Base-by-base conservation (phyloP, 2,329 filamentous ascomycete genomes). In the Zelopaecilomyces penicillatus region DNA sequence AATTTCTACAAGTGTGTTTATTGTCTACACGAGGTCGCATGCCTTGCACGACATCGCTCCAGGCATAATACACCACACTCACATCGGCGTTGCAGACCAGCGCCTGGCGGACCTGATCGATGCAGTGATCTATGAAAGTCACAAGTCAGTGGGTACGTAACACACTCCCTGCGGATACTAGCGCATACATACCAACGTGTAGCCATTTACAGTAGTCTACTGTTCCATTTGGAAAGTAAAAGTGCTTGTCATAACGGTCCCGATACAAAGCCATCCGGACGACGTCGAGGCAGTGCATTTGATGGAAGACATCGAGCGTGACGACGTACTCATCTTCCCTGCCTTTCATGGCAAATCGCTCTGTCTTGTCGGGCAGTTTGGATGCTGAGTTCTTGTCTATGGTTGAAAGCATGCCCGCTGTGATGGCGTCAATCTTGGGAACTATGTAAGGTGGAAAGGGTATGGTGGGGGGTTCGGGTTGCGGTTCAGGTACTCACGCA, bases 91-190 rank as follows among this genome's bases (percentile, higher is more conserved):
- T 26, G 26, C 37, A 39, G 37, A 39, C 30, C 27, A 39, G 37
- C 37, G 37, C 37, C 30, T 39, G 37, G 7, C 37, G 37, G 37
- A 39, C 37, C 30, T 39, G 37, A 29, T 39, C 37, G 27, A 39
- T n/a, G 19, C 37, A 39, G 30, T 39, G 37, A 19, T 19, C 19
- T 19, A 19, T 19, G 19, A 3, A 19, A 19, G 19, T 19, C 19
- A 19, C 19, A 19, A 19, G 19, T 19, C 19, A 19, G 19, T 19
- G 19, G 19, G 19, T 19, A 19, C 3, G 19, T 3, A 19, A 19
- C 19, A 19, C 19, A 19, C 19, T 2, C 19, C 2, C 2, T 19
- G 19, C 19, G 19, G 19, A 19, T 19, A 19, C 19, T 19, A 2
- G 19, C 3, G 19, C 19, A 19, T 19, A 19, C 19, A 19, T 19